phyloP scores from a whole-genome alignment of 352 stramenopile genomes.

The Globisporangium abappressorium region DNA sequence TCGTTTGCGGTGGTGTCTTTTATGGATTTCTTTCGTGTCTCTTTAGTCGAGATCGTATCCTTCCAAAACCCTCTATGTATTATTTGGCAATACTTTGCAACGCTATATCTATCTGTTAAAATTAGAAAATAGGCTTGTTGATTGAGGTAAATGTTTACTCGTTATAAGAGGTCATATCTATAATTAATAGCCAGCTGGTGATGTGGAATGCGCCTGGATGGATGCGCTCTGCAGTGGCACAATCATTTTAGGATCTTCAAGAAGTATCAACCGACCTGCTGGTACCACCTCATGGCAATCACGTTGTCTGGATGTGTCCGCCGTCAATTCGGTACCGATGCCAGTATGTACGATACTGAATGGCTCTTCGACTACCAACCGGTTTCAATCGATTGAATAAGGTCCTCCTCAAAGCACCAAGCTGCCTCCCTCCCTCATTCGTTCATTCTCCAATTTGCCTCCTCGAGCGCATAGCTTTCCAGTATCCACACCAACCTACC shows the following conservation, averaged over 20 bases:
- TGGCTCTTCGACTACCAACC: constrained; percentile 1
- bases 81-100: neutral
- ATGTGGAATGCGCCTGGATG: neutral
- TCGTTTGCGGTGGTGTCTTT: neutral
- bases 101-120: too few relatives aligned
- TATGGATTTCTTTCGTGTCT: neutral
- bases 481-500: neutral
- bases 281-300: neutral
- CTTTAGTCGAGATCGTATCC: neutral
- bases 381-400: neutral
- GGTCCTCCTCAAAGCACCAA: neutral
- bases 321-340: neutral
- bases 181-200: neutral
- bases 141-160: neutral
- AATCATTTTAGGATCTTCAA: constrained; percentile 2
- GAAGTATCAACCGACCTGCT: neutral
- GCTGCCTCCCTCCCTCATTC: neutral
- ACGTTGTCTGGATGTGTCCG: neutral
- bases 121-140: too few relatives aligned
- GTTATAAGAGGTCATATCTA: neutral
- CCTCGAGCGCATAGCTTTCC: neutral
- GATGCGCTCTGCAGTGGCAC: neutral
- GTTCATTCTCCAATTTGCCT: constrained; percentile 4
- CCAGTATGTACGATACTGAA: neutral
- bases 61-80: neutral